Percentiles rank a stretch among this genome's conserved stretches.
phyloP scores from a whole-genome alignment of 2,329 filamentous ascomycete species.

The Aspergillus sp. region DNA sequence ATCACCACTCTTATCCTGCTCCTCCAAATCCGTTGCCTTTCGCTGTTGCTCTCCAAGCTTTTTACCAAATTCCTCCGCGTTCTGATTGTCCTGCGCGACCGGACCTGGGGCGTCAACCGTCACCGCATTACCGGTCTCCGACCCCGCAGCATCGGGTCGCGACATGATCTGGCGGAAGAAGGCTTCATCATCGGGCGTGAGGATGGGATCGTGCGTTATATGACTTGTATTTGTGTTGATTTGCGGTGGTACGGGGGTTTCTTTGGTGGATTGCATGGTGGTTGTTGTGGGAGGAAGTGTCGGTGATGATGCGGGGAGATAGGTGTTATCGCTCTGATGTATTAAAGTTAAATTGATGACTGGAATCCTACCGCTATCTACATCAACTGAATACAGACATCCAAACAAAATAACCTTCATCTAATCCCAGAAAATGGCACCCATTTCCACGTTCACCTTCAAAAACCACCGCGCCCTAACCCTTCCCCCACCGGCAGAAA shows the following conservation, averaged over 20 bases:
- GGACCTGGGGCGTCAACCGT: not conserved
- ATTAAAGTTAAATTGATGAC: too few species aligned
- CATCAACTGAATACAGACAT: too few species aligned
- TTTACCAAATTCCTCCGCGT: not conserved
- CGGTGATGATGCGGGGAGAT: too few species aligned
- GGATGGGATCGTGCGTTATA: not conserved
- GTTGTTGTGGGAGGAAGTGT: not conserved
- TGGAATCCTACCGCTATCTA: too few species aligned
- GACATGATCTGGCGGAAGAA: slow-evolving; percentile 1
- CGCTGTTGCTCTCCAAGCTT: not conserved
- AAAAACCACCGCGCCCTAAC: too few species aligned
- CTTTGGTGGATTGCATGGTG: not conserved
- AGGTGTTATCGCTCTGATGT: too few species aligned
- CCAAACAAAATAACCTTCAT: too few species aligned
- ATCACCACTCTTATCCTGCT: not conserved
- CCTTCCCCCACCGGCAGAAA: too few species aligned
- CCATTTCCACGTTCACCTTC: too few species aligned
- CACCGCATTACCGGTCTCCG: not conserved
- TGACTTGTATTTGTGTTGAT: not conserved
- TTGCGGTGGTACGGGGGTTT: not conserved
- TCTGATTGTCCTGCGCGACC: not conserved
- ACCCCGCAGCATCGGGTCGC: not conserved
- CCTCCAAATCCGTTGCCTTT: not conserved
- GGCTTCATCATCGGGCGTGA: not conserved
- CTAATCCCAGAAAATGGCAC: too few species aligned